Evolutionary conservation across 2,329 filamentous ascomycete species (phyloP).

Genomic region (Apiospora kogelbergensis): DNA sequence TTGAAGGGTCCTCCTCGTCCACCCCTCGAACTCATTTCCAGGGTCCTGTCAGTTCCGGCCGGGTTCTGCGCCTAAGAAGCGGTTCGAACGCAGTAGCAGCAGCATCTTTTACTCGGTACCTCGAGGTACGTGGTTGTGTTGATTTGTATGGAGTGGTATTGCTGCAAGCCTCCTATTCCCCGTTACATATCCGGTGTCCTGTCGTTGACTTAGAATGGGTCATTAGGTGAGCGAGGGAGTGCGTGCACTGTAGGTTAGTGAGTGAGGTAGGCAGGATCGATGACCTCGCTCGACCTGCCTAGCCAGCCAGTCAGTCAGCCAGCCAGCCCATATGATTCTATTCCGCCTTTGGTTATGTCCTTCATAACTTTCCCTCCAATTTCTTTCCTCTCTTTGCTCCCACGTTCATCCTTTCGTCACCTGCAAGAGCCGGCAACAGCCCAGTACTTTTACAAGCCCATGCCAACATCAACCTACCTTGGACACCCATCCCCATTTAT

Average conservation of each 20-base stretch:
- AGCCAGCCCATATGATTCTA: neutral
- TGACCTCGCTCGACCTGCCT: neutral
- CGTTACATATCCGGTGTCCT: neutral
- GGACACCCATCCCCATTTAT: slow-evolving; percentile 5
- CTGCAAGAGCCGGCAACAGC: neutral
- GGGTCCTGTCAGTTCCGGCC: slow-evolving; percentile 2
- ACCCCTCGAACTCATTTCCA: neutral
- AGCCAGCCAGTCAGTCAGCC: neutral
- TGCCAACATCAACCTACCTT: neutral
- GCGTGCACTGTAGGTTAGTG: neutral
- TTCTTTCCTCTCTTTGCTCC: neutral
- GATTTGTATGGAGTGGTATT: neutral
- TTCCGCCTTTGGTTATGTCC: neutral
- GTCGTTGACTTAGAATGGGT: neutral
- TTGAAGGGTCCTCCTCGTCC: neutral
- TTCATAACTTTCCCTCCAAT: neutral
- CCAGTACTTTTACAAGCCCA: neutral
- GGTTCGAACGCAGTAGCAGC: neutral
- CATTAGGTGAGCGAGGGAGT: neutral
- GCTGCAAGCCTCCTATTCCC: neutral
- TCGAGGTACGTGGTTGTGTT: neutral
- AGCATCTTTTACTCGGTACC: neutral
- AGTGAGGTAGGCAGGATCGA: neutral
- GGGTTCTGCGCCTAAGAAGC: neutral
- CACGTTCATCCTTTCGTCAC: neutral